Conservation (phyloP, 257 asterid species). For the Osmanthus fragrans region DNA sequence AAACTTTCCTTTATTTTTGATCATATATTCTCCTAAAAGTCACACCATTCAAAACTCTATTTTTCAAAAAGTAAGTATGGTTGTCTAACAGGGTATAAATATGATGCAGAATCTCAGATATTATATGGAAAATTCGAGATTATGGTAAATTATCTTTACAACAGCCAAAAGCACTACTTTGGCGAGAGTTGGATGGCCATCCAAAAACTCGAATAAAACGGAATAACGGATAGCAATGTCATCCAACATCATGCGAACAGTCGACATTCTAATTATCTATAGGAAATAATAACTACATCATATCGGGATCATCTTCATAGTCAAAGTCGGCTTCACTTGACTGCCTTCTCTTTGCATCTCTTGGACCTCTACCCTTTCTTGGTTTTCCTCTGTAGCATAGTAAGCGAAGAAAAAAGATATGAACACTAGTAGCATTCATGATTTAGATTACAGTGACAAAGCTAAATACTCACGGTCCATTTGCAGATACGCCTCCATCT, state of each 20-base stretch:
- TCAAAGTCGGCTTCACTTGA: slow-evolving; percentile 88
- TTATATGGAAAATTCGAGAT: slow-evolving; percentile 10
- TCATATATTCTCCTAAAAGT: too few species aligned
- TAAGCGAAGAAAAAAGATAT: too few species aligned
- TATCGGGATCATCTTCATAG: slow-evolving; percentile 92
- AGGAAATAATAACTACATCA: slow-evolving; percentile 45
- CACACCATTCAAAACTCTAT: too few species aligned
- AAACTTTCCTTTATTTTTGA: too few species aligned
- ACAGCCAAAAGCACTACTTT: too few species aligned
- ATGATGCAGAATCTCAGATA: neutral
- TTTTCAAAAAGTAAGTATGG: too few species aligned
- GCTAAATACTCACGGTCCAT: slow-evolving; percentile 72
- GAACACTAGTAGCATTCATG: neutral
- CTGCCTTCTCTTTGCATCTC: slow-evolving; percentile 92
- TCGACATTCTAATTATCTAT: neutral
- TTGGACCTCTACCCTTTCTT: slow-evolving; percentile 81
- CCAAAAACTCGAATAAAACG: neutral
- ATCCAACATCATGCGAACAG: slow-evolving; percentile 17
- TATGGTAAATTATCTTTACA: too few species aligned
- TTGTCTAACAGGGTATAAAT: too few species aligned
- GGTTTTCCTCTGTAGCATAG: slow-evolving; percentile 73
- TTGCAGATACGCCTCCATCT: slow-evolving; percentile 73
- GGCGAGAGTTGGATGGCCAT: too few species aligned
- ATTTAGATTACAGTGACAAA: neutral
- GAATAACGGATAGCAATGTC: slow-evolving; percentile 11